Evolutionary conservation across 2,329 filamentous ascomycete species (phyloP).

Genomic region (Monosporascus sp.): DNA sequence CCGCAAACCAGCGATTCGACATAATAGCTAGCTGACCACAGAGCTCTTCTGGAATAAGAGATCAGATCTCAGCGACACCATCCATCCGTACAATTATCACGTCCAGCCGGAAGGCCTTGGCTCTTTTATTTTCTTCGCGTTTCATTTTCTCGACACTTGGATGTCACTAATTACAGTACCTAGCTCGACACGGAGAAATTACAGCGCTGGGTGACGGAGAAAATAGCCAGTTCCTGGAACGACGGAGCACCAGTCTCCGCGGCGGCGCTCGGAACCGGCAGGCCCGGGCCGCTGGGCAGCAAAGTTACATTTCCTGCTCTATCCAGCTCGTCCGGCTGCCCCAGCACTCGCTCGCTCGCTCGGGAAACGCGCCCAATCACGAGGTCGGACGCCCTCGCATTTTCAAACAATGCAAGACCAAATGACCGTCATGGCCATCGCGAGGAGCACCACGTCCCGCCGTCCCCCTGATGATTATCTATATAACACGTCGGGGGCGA

Average conservation of each 20-base stretch:
- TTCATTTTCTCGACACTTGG: neutral
- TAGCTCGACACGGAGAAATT: neutral
- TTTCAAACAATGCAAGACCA: too few relatives aligned
- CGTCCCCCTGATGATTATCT: too few relatives aligned
- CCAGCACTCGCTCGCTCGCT: too few relatives aligned
- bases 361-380: too few relatives aligned
- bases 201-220: neutral
- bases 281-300: neutral
- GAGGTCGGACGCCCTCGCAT: too few relatives aligned
- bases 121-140: neutral
- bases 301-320: too few relatives aligned
- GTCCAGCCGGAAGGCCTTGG: neutral
- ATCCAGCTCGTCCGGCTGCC: too few relatives aligned
- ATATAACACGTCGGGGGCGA: too few relatives aligned
- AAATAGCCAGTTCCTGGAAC: neutral
- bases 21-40: neutral
- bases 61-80: neutral
- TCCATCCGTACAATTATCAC: neutral
- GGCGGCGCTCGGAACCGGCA: neutral
- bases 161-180: neutral
- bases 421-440: too few relatives aligned
- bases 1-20: neutral
- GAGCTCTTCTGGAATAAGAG: neutral
- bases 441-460: too few relatives aligned
- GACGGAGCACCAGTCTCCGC: neutral